These are phyloP conservation scores for Eutrema yunnanense DNA, from an alignment of 345 rosid species.

Conservation along the genomic window DNA sequence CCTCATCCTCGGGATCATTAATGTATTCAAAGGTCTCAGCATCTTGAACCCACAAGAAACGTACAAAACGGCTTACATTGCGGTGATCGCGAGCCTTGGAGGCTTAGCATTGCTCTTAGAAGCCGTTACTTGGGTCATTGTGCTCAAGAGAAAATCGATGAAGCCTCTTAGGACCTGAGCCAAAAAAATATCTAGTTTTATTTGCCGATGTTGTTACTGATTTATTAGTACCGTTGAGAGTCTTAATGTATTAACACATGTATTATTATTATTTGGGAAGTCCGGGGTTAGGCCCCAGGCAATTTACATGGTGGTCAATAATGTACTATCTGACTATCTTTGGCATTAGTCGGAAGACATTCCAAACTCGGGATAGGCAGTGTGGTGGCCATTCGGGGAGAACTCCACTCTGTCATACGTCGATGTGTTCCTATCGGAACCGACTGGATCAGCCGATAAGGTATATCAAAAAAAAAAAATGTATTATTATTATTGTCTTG, in stretches of 20 bases:
- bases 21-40: constrained; percentile 64
- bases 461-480: no score
- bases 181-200: not conserved
- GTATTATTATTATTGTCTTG: not conserved
- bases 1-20: constrained; percentile 52
- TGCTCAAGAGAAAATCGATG: constrained; percentile 55
- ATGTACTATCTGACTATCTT: no score
- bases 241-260: no score
- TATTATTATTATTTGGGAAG: no score
- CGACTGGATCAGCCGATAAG: no score
- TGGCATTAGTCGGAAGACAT: no score
- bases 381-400: no score
- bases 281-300: no score
- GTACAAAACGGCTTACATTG: constrained; percentile 53
- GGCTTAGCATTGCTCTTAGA: constrained; percentile 60
- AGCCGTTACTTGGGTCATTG: constrained; percentile 61
- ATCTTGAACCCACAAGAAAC: constrained; percentile 53
- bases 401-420: no score
- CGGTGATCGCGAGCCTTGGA: constrained; percentile 41
- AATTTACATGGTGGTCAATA: no score
- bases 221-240: not conserved
- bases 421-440: no score
- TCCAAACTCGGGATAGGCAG: no score
- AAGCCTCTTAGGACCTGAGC: constrained; percentile 25
- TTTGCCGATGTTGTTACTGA: not conserved